These are phyloP conservation scores for Mycena sp. DNA, from an alignment of 1,284 basidiomycete species.

Conservation along the genomic window DNA sequence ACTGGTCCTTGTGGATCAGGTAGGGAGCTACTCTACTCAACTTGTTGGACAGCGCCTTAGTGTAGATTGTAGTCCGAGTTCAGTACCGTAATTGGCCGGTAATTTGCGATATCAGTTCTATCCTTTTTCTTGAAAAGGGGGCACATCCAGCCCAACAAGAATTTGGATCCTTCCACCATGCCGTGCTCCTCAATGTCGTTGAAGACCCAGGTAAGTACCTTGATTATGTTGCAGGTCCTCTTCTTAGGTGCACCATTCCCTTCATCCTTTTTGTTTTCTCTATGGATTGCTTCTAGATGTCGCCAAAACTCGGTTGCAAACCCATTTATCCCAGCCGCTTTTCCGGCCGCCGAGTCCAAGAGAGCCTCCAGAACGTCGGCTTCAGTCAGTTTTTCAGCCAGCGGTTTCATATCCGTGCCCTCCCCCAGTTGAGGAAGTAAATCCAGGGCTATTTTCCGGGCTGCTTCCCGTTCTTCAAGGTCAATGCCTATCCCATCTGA, in stretches of 20 bases:
- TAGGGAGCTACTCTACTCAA: constrained; percentile 9
- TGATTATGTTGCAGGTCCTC: neutral
- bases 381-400: neutral
- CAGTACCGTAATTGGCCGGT: constrained; percentile 40
- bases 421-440: neutral
- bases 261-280: no score
- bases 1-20: constrained; percentile 30
- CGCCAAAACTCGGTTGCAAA: no score
- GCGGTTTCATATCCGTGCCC: neutral
- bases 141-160: no score
- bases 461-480: neutral
- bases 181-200: constrained; percentile 24
- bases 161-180: constrained; percentile 19
- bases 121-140: no score
- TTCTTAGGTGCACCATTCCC: no score
- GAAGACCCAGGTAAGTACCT: constrained; percentile 2
- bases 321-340: neutral
- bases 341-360: neutral
- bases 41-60: constrained; percentile 14
- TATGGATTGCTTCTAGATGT: no score
- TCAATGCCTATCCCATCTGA: neutral
- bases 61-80: constrained; percentile 29
- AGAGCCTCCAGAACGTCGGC: neutral
- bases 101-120: no score
- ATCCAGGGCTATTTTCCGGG: neutral